These are phyloP conservation scores for Graphium sp. DNA, from an alignment of 2,329 filamentous ascomycete species.

Conservation along the genomic window DNA sequence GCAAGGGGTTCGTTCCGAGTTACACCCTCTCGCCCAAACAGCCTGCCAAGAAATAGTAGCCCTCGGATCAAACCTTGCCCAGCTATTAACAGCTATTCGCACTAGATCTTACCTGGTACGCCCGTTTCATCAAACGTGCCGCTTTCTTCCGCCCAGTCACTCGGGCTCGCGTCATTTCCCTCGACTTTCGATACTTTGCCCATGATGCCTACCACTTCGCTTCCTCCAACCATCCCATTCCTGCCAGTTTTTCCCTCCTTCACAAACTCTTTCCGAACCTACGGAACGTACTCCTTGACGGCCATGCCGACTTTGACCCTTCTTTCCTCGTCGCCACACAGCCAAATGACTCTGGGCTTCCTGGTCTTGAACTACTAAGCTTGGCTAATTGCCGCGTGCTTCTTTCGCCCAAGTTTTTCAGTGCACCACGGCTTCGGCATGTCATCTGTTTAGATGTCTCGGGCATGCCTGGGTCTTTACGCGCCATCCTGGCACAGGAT, in stretches of 20 bases:
- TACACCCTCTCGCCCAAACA: no score
- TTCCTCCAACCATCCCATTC: slow-evolving; percentile 18
- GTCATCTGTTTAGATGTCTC: slow-evolving; percentile 28
- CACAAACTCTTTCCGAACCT: slow-evolving; percentile 23
- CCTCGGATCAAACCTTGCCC: no score
- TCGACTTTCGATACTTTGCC: slow-evolving; percentile 30
- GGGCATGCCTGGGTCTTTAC: slow-evolving; percentile 25
- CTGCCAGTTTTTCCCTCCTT: slow-evolving; percentile 20
- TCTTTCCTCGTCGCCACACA: no score
- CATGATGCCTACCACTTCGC: slow-evolving; percentile 21
- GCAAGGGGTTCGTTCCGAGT: no score
- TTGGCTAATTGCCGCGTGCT: slow-evolving; percentile 21
- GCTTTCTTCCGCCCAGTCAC: slow-evolving; percentile 16
- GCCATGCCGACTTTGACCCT: slow-evolving; percentile 25
- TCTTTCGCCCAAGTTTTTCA: slow-evolving; percentile 22
- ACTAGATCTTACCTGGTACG: slow-evolving; percentile 32
- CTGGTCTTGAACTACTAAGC: slow-evolving; percentile 23
- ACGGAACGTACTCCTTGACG: slow-evolving; percentile 28
- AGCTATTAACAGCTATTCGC: no score
- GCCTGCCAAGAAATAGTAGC: no score
- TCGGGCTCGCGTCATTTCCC: slow-evolving; percentile 22
- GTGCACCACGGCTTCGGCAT: neutral
- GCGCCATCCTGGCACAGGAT: slow-evolving; percentile 15
- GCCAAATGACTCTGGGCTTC: neutral
- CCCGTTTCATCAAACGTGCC: slow-evolving; percentile 22